These are phyloP conservation scores for Lachnellula subtilissima DNA, from an alignment of 2,329 filamentous ascomycete species.

Conservation along the genomic window DNA sequence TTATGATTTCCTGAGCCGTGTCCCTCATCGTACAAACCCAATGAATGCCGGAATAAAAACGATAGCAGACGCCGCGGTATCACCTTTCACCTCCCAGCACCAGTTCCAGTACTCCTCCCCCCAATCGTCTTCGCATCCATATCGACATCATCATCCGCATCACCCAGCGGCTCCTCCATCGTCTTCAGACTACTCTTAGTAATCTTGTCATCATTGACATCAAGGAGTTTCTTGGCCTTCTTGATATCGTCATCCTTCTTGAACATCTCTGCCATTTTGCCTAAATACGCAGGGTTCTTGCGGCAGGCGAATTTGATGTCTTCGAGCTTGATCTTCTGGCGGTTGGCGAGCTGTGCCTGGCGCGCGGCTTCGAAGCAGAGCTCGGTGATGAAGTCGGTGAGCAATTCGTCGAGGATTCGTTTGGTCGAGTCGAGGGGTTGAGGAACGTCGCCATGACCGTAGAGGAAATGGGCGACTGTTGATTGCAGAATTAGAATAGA, in stretches of 20 bases:
- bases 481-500: slow-evolving; percentile 2
- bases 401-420: slow-evolving; percentile 85
- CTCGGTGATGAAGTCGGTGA: slow-evolving; percentile 94
- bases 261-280: slow-evolving; percentile 83
- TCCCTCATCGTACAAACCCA: too few species aligned
- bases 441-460: slow-evolving; percentile 73
- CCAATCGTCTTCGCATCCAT: slow-evolving; percentile 24
- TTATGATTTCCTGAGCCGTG: too few species aligned
- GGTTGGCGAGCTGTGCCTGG: slow-evolving; percentile 77
- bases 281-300: slow-evolving; percentile 77
- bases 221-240: slow-evolving; percentile 70
- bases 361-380: slow-evolving; percentile 86
- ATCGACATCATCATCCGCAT: slow-evolving; percentile 48
- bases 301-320: slow-evolving; percentile 95
- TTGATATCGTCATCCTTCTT: slow-evolving; percentile 86
- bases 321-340: slow-evolving; percentile 96
- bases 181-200: slow-evolving; percentile 45
- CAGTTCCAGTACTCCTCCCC: slow-evolving; percentile 18
- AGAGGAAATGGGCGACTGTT: slow-evolving; percentile 68
- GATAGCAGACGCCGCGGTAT: too few species aligned
- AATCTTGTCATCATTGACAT: slow-evolving; percentile 61
- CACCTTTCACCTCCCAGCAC: slow-evolving; percentile 8
- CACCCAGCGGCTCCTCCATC: slow-evolving; percentile 45
- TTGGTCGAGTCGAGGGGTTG: slow-evolving; percentile 79
- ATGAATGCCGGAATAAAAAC: slow-evolving; percentile 1